Base-by-base conservation (phyloP, 2,329 filamentous ascomycete species). In the Podosphaera fusca region DNA sequence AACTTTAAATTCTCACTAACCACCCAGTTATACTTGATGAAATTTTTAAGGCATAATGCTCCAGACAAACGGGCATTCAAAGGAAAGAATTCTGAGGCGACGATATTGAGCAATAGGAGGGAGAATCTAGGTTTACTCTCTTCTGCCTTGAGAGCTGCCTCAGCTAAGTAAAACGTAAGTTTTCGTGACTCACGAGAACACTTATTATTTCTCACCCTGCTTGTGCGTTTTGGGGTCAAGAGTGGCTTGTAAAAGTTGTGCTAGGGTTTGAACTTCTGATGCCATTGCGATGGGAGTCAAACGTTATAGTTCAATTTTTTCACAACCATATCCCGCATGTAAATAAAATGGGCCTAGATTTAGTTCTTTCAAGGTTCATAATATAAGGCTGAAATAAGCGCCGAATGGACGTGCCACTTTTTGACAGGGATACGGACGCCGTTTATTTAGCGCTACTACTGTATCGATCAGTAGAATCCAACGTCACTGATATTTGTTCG, bases 11-110 rank as follows among this genome's bases (percentile, higher is more conserved):
- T 33, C 52, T 55, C 58, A 74, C 79, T 63, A 71, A 84, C 81
- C 64, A 87, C 86, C 80, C 94, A 98, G 74, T 88, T 92, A 67
- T 85, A 81, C 70, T 85, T 85, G 67, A 98, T 88, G 70, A 95
- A 94, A 74, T 98, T 98, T 73, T 98, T 98, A 79, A 98, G 98
- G 73, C 86, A 92, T 59, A 98, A 77, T 34, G 92, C 87, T 65
- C 85, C 87, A 5, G 90, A 81, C 47, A 98, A 81, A 60, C 92
- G 82, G 60, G 86, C 92, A 65, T 86, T 90, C 62, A 76, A 72
- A 46, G 87, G 82, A 61, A 84, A 79, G 47, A 77, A 73, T 58
- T 82, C 79, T 63, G 84, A 81, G 61, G 85, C 87, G 65, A 95
- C 87, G 67, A 96, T 94, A 65, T 90, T 88, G 56, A 98, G 84